These are phyloP conservation scores for Yamadazyma sp. DNA, from an alignment of 805 yeast species.

Conservation along the genomic window DNA sequence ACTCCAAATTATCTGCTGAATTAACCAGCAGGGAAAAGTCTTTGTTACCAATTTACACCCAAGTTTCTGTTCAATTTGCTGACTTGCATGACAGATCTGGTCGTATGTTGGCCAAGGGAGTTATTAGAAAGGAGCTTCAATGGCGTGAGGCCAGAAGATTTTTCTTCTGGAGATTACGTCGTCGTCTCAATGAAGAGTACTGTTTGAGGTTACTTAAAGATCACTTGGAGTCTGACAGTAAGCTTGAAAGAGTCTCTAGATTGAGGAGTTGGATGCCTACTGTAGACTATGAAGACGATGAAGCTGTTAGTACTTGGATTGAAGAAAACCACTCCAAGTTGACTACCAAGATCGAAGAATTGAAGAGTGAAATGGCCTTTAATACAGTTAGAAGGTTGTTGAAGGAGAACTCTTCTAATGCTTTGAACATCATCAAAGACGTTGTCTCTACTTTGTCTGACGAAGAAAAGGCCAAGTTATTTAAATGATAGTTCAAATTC, in stretches of 20 bases:
- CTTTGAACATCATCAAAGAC: constrained; percentile 36
- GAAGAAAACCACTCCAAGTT: constrained; percentile 71
- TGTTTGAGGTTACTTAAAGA: constrained; percentile 71
- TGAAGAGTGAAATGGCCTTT: constrained; percentile 66
- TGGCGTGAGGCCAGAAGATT: constrained; percentile 89
- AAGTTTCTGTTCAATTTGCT: constrained; percentile 93
- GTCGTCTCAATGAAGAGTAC: constrained; percentile 92
- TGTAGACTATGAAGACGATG: constrained; percentile 69
- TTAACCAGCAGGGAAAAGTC: constrained; percentile 75
- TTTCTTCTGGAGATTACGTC: constrained; percentile 98
- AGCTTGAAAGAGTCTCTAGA: constrained; percentile 83
- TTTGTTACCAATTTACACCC: constrained; percentile 85
- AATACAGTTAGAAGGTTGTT: constrained; percentile 59
- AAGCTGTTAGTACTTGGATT: constrained; percentile 79
- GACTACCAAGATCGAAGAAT: constrained; percentile 57
- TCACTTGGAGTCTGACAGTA: constrained; percentile 52
- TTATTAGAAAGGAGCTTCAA: constrained; percentile 77
- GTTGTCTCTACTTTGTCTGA: constrained; percentile 34
- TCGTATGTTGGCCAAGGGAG: constrained; percentile 95
- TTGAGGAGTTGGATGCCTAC: constrained; percentile 85
- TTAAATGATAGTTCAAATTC: constrained; percentile 15
- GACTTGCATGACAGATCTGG: constrained; percentile 97
- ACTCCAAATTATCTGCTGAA: constrained; percentile 60
- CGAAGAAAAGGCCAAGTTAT: constrained; percentile 29
- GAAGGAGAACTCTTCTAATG: constrained; percentile 31